phyloP scores from a whole-genome alignment of 2,329 filamentous ascomycete genomes.

The Pestalotiopsis fici region DNA sequence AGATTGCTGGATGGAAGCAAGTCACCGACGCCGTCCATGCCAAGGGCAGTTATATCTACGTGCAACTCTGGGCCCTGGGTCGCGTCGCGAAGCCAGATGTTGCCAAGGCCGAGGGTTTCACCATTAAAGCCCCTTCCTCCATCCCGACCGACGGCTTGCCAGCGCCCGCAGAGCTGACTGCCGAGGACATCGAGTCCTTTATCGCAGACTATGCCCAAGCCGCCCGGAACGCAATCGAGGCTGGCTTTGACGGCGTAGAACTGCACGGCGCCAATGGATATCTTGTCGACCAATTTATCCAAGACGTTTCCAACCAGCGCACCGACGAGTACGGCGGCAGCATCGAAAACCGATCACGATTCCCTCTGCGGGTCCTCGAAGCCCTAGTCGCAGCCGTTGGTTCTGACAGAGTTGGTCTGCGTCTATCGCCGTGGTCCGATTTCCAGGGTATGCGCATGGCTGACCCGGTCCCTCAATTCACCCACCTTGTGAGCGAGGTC shows the following conservation, averaged over 20 bases:
- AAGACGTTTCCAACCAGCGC: slow-evolving; percentile 48
- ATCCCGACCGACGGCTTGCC: slow-evolving; percentile 42
- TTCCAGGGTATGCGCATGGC: slow-evolving; percentile 67
- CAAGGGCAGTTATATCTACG: slow-evolving; percentile 57
- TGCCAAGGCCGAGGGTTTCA: slow-evolving; percentile 14
- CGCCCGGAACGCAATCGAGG: slow-evolving; percentile 55
- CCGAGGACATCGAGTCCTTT: slow-evolving; percentile 62
- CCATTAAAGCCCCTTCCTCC: slow-evolving; percentile 26
- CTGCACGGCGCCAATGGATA: slow-evolving; percentile 60
- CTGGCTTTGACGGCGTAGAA: slow-evolving; percentile 73
- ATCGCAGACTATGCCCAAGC: slow-evolving; percentile 58
- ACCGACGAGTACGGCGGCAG: slow-evolving; percentile 36
- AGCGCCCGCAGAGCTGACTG: slow-evolving; percentile 63
- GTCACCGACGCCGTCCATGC: slow-evolving; percentile 60
- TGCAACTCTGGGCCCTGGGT: slow-evolving; percentile 62
- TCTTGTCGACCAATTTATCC: slow-evolving; percentile 58
- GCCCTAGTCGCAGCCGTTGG: slow-evolving; percentile 44
- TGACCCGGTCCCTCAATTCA: slow-evolving; percentile 65
- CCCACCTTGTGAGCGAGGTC: slow-evolving; percentile 53
- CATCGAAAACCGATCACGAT: slow-evolving; percentile 51
- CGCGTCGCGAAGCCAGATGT: slow-evolving; percentile 40
- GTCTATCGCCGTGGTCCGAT: slow-evolving; percentile 59
- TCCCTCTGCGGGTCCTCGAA: slow-evolving; percentile 52
- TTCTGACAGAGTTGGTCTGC: slow-evolving; percentile 52
- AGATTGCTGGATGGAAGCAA: slow-evolving; percentile 56